phyloP scores from a whole-genome alignment of 1,139 yeast genomes.

The Yamadazyma atmosphaerica region DNA sequence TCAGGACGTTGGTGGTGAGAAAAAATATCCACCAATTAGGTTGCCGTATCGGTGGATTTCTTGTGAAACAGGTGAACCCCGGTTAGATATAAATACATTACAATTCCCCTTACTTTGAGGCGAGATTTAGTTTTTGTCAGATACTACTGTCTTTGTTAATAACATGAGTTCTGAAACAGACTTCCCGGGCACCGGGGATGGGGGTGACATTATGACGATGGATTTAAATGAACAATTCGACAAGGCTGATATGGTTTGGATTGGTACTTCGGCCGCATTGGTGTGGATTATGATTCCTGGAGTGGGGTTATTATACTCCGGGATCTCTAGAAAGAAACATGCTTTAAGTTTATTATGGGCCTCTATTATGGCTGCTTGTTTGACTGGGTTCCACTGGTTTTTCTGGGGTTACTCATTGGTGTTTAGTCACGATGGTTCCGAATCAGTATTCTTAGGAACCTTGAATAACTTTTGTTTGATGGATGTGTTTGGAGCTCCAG shows the following conservation, averaged over 20 bases:
- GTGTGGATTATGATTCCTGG: constrained; percentile 98
- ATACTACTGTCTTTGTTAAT: neutral
- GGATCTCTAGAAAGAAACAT: constrained; percentile 88
- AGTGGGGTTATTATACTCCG: constrained; percentile 85
- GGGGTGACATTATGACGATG: constrained; percentile 74
- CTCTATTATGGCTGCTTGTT: constrained; percentile 82
- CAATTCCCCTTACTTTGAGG: too few relatives aligned
- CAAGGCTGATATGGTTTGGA: constrained; percentile 84
- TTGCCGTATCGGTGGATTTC: too few relatives aligned
- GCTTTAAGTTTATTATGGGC: constrained; percentile 92
- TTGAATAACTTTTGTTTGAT: constrained; percentile 76
- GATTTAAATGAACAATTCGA: constrained; percentile 77
- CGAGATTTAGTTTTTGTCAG: too few relatives aligned
- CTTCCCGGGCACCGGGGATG: constrained; percentile 59
- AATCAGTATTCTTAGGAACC: constrained; percentile 72
- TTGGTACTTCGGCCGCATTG: constrained; percentile 69
- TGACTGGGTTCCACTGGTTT: constrained; percentile 91
- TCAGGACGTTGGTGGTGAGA: too few relatives aligned
- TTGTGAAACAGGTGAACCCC: too few relatives aligned
- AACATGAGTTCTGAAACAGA: constrained; percentile 17
- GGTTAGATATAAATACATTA: too few relatives aligned
- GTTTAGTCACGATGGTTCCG: constrained; percentile 65
- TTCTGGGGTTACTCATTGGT: constrained; percentile 95
- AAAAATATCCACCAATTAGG: too few relatives aligned
- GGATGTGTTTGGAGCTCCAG: constrained; percentile 80